Base-by-base conservation (phyloP, 495 filamentous ascomycete species). In the Tuber borchii region DNA sequence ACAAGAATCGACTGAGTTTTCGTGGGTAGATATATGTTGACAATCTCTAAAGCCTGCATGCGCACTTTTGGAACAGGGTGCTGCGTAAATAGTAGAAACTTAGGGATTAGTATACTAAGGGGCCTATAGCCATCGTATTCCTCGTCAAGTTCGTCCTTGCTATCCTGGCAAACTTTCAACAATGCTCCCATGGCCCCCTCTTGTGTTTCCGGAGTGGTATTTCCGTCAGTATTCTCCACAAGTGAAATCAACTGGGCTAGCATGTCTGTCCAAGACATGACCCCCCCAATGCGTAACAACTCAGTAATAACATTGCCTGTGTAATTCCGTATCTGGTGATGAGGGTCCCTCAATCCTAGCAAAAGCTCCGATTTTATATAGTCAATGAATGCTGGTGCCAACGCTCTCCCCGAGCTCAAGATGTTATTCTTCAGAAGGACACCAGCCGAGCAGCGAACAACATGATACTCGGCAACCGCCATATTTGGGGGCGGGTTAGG, bases 251-350 rank as follows among this genome's bases (percentile, higher is more conserved):
- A 86, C 78, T 97, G 90, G 22, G 93, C 90, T 26, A 99, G 84
- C 44, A 97, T 85, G 84, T 97, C 92, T 8, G 95, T 94, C 95
- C 95, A 99, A 74, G 90, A 91, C 83, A 94, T 86, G 71, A 99
- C 86, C 10, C 94, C 94, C 45, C 93, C 95, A 77, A 90, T 89
- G 76, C 88, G 89, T 73, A 98, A 90, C 81, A 97, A 86, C 85
- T 97, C 95, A n/a, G 96, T 97, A 80, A 97, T 93, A 81, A 97
- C 93, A 82, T 91, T 97, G 75, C 96, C 96, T 51, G 93, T 91
- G 84, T 91, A 92, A 81, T 88, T 93, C 80, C 95, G 91, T 76
- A 98, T 94, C 84, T 95, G 93, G 20, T 86, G 82, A 81, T 92
- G 92, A 74, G 87, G 85, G 84, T 99, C 95, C 83, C 93, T 91